Percentiles rank a stretch among this genome's conserved stretches.
phyloP scores from a whole-genome alignment of 2,329 filamentous ascomycete species.

The Cercospora janseana region DNA sequence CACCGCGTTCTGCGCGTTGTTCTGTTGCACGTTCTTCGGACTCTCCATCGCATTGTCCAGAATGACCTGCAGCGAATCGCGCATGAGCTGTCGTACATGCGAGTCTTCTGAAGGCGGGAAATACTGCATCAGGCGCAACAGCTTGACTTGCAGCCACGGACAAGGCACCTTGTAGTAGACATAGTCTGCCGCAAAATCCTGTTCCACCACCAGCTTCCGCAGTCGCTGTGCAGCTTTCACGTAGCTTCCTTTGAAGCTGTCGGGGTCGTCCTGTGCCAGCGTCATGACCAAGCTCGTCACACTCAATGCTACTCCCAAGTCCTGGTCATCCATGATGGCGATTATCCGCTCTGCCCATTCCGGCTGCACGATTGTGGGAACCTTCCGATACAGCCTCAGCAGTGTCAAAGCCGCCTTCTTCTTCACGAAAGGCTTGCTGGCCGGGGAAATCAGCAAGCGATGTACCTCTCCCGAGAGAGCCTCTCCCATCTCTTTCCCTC shows the following conservation, averaged over 20 bases:
- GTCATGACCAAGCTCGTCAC: constrained; percentile 95
- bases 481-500: constrained; percentile 95
- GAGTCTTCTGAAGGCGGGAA: constrained; percentile 95
- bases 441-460: constrained; percentile 85
- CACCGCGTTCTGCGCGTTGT: constrained; percentile 97
- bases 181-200: constrained; percentile 86
- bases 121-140: constrained; percentile 88
- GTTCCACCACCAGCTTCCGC: constrained; percentile 86
- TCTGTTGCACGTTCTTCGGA: constrained; percentile 98
- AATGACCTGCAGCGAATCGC: constrained; percentile 86
- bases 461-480: constrained; percentile 90
- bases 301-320: constrained; percentile 90
- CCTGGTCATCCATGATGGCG: constrained; percentile 95
- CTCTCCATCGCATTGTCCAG: constrained; percentile 87
- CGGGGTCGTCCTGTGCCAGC: constrained; percentile 87
- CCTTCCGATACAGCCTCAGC: constrained; percentile 89
- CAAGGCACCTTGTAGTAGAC: constrained; percentile 99
- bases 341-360: constrained; percentile 98
- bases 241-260: constrained; percentile 91
- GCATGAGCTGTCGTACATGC: constrained; percentile 85
- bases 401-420: constrained; percentile 97
- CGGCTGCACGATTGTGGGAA: constrained; percentile 87
- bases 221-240: constrained; percentile 86
- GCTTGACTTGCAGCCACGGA: constrained; percentile 96
- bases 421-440: constrained; percentile 96